phyloP scores from a whole-genome alignment of 805 yeast species.

The Starmera pachycereana region DNA sequence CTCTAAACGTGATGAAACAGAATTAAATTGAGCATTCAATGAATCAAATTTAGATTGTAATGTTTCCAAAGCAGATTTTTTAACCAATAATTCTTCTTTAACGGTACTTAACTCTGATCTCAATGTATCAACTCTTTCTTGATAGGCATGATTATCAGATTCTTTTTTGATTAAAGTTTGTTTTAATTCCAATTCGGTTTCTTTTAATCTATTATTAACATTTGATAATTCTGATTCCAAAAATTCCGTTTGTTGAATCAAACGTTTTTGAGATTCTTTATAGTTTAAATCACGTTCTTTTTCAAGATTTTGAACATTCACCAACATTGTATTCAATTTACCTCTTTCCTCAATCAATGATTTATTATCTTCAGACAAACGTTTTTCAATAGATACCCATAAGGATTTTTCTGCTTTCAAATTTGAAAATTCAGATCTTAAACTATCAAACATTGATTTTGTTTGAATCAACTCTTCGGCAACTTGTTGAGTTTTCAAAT shows the following conservation, averaged over 20 bases:
- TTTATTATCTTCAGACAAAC: constrained; percentile 42
- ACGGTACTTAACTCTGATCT: constrained; percentile 32
- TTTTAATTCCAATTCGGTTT: constrained; percentile 41
- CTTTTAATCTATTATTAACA: constrained; percentile 35
- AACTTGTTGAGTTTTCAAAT: constrained; percentile 33
- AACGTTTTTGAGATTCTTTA: constrained; percentile 37
- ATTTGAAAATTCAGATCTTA: constrained; percentile 35
- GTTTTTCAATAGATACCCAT: constrained; percentile 36
- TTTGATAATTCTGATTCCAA: constrained; percentile 36
- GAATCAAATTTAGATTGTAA: constrained; percentile 28
- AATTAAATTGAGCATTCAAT: constrained; percentile 20
- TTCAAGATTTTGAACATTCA: constrained; percentile 50
- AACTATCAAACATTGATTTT: constrained; percentile 33
- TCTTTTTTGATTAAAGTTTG: constrained; percentile 44
- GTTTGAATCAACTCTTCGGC: constrained; percentile 47
- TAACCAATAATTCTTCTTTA: constrained; percentile 31
- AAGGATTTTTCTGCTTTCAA: constrained; percentile 45
- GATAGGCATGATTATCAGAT: constrained; percentile 41
- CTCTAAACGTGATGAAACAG: constrained; percentile 20
- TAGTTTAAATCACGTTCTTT: constrained; percentile 49
- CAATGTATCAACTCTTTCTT: constrained; percentile 51
- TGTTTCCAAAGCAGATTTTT: constrained; percentile 28
- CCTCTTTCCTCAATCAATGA: constrained; percentile 48
- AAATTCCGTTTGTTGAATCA: constrained; percentile 37
- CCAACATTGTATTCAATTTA: constrained; percentile 44